A percentile compares a stretch with the other conserved stretches of the same genome.
These are phyloP conservation scores for Pulveroboletus sp. DNA, from an alignment of 768 basidiomycete species.

Conservation along the genomic window DNA sequence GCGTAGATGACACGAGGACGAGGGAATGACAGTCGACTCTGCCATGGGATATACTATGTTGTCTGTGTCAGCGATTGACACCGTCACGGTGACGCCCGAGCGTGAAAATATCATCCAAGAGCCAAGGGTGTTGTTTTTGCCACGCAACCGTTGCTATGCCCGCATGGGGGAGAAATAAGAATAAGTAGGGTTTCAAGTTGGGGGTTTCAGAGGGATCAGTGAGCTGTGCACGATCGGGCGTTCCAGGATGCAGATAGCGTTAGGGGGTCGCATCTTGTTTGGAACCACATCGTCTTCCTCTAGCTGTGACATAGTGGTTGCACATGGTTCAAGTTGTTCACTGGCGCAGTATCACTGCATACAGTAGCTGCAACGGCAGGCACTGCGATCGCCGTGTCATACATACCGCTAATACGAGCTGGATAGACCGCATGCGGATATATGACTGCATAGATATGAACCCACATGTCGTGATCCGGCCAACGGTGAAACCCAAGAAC, in stretches of 20 bases:
- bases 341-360: too few species aligned
- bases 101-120: too few species aligned
- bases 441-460: conserved; percentile 13
- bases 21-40: too few species aligned
- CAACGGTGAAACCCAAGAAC: background rate
- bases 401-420: conserved; percentile 4
- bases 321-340: too few species aligned
- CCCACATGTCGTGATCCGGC: background rate
- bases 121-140: too few species aligned
- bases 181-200: background rate
- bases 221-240: too few species aligned
- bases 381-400: conserved; percentile 15
- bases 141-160: conserved; percentile 5
- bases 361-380: conserved; percentile 4
- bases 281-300: background rate
- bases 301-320: background rate
- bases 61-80: too few species aligned
- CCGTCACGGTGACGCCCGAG: too few species aligned
- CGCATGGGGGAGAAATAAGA: background rate
- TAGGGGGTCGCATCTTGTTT: background rate
- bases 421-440: conserved; percentile 12
- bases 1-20: too few species aligned
- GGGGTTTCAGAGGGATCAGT: too few species aligned
- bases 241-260: background rate
- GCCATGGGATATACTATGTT: too few species aligned